A percentile compares a stretch with the other conserved stretches of the same genome.
Evolutionary conservation across 331 rosid genomes (phyloP).

Genomic region (Dryas integrifolia): DNA sequence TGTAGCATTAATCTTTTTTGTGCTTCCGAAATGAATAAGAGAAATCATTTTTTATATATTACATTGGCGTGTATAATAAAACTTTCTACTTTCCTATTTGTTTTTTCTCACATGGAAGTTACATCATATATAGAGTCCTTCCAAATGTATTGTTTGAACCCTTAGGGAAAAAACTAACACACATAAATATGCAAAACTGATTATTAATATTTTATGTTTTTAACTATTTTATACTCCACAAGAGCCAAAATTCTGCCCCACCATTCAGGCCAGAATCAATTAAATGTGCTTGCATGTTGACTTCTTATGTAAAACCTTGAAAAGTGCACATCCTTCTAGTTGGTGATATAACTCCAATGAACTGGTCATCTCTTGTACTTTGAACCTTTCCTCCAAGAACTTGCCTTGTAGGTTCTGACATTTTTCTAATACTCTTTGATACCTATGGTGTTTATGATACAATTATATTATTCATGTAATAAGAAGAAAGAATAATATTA

Average conservation of each 20-base stretch:
- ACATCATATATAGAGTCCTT: conserved; percentile 16
- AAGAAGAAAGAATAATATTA: neutral
- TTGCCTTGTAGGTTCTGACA: neutral
- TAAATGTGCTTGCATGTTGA: conserved; percentile 26
- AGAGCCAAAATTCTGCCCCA: conserved; percentile 28
- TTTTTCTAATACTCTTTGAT: neutral
- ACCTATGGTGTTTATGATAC: neutral
- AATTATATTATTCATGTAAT: neutral
- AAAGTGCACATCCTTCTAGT: neutral
- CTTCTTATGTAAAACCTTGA: conserved; percentile 14
- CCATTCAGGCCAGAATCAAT: conserved; percentile 29
- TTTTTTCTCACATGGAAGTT: conserved; percentile 19
- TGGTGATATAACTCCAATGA: neutral
- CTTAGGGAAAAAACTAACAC: neutral
- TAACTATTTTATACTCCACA: conserved; percentile 2
- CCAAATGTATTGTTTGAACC: conserved; percentile 31
- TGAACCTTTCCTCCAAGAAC: conserved; percentile 3
- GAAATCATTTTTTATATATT: neutral
- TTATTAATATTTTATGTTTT: neutral
- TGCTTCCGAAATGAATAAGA: neutral
- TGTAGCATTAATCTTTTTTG: conserved; percentile 19
- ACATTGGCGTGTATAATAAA: neutral
- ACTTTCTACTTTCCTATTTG: conserved; percentile 20
- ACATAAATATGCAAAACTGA: conserved; percentile 10
- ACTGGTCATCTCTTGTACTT: conserved; percentile 15